phyloP scores from a whole-genome alignment of 768 basidiomycete genomes.

The Termitomyces sp. region DNA sequence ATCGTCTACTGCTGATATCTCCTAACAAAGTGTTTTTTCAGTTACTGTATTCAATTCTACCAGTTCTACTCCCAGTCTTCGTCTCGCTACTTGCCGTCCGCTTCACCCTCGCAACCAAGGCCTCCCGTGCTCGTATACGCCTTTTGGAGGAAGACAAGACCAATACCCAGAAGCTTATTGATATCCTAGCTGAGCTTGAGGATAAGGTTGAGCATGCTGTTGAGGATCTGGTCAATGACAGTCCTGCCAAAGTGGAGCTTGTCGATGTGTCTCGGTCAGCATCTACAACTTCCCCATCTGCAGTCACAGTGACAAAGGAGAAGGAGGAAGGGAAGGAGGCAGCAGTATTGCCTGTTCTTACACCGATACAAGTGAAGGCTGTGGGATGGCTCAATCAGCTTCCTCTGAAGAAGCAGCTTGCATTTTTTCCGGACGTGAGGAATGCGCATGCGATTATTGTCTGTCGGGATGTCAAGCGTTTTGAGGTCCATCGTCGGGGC shows the following conservation, averaged over 20 bases:
- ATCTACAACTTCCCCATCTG: not conserved
- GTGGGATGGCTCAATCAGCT: constrained; percentile 62
- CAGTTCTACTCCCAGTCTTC: constrained; percentile 61
- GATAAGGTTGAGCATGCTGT: constrained; percentile 57
- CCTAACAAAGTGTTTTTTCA: constrained; percentile 20
- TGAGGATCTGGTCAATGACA: constrained; percentile 53
- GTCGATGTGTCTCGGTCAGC: not conserved
- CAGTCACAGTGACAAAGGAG: not conserved
- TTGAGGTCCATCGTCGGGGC: constrained; percentile 55
- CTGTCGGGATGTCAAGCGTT: constrained; percentile 60
- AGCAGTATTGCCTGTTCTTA: constrained; percentile 43
- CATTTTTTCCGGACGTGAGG: constrained; percentile 52
- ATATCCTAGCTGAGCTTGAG: constrained; percentile 58
- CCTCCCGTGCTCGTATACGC: constrained; percentile 63
- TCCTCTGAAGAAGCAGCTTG: constrained; percentile 69
- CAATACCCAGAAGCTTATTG: constrained; percentile 46
- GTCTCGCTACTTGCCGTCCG: constrained; percentile 52
- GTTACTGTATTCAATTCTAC: constrained; percentile 54
- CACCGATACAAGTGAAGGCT: constrained; percentile 53
- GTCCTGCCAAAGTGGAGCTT: constrained; percentile 17
- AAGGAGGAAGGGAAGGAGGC: not conserved
- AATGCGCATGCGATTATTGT: constrained; percentile 76
- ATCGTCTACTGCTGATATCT: not conserved
- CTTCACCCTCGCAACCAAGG: constrained; percentile 51
- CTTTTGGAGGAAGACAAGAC: constrained; percentile 55